Evolutionary conservation across 2,329 filamentous ascomycete species (phyloP).

Genomic region (Arthrinium puccinioides): DNA sequence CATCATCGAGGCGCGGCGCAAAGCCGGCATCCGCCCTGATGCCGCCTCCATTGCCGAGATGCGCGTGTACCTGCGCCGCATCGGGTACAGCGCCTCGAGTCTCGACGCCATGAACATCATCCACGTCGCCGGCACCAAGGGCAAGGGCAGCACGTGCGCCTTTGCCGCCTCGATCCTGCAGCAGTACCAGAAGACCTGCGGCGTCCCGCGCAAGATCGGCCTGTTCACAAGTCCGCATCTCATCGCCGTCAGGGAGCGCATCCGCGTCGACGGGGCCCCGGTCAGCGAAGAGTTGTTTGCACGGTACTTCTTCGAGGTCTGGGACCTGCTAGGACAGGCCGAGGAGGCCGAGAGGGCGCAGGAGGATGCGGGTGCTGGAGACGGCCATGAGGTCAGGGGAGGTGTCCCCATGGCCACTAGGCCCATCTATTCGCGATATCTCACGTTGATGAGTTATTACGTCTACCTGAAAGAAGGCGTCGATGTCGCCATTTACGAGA

Average conservation of each 20-base stretch:
- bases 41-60: slow-evolving; percentile 68
- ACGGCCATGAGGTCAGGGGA: not conserved
- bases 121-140: slow-evolving; percentile 70
- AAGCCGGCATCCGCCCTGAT: slow-evolving; percentile 56
- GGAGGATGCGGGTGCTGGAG: not conserved
- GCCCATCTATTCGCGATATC: slow-evolving; percentile 52
- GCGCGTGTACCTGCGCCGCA: slow-evolving; percentile 65
- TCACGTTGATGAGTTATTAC: slow-evolving; percentile 62
- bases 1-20: slow-evolving; percentile 69
- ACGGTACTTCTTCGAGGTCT: slow-evolving; percentile 61
- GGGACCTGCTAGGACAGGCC: slow-evolving; percentile 44
- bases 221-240: slow-evolving; percentile 66
- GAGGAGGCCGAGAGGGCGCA: slow-evolving; percentile 15
- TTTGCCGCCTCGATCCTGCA: slow-evolving; percentile 57
- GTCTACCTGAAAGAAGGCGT: slow-evolving; percentile 57
- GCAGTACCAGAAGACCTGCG: slow-evolving; percentile 32
- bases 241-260: slow-evolving; percentile 59
- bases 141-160: slow-evolving; percentile 67
- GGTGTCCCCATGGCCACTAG: slow-evolving; percentile 29
- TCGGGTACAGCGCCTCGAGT: slow-evolving; percentile 62
- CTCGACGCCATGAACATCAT: slow-evolving; percentile 57
- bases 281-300: slow-evolving; percentile 53
- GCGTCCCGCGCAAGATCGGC: slow-evolving; percentile 41
- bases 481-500: slow-evolving; percentile 58
- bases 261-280: slow-evolving; percentile 52